Conservation (phyloP, 768 basidiomycete genomes). For the Amyloporia xantha region DNA sequence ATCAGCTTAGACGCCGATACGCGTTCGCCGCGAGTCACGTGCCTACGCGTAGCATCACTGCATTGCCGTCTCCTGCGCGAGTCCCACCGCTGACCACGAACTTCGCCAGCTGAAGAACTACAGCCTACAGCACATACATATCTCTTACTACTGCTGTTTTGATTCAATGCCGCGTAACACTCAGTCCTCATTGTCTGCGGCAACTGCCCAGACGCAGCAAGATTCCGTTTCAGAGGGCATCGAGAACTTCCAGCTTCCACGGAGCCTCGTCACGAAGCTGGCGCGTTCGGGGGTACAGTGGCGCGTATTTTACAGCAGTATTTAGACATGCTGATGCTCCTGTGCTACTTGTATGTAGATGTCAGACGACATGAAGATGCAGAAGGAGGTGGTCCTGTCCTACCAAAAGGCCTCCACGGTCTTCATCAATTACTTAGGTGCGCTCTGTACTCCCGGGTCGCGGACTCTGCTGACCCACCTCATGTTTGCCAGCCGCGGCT, state of each 20-base stretch:
- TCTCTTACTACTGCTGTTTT: too few relatives aligned
- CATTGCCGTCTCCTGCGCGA: too few relatives aligned
- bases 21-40: too few relatives aligned
- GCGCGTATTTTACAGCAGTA: background rate
- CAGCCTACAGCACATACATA: too few relatives aligned
- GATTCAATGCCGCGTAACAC: background rate
- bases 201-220: conserved; percentile 73
- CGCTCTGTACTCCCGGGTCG: conserved; percentile 22
- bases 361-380: conserved; percentile 78
- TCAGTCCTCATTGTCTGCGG: conserved; percentile 29
- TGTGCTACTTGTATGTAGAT: conserved; percentile 59
- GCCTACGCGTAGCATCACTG: too few relatives aligned
- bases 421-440: conserved; percentile 92
- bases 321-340: background rate
- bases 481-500: conserved; percentile 30
- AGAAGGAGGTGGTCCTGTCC: conserved; percentile 84
- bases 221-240: conserved; percentile 79
- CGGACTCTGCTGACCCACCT: too few relatives aligned
- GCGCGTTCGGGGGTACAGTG: conserved; percentile 73
- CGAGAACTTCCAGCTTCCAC: conserved; percentile 85
- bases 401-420: conserved; percentile 87
- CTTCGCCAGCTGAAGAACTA: too few relatives aligned
- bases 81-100: too few relatives aligned
- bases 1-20: too few relatives aligned
- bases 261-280: conserved; percentile 74